phyloP scores from a whole-genome alignment of 2,329 filamentous ascomycete species.

The Aspergillus udagawae region DNA sequence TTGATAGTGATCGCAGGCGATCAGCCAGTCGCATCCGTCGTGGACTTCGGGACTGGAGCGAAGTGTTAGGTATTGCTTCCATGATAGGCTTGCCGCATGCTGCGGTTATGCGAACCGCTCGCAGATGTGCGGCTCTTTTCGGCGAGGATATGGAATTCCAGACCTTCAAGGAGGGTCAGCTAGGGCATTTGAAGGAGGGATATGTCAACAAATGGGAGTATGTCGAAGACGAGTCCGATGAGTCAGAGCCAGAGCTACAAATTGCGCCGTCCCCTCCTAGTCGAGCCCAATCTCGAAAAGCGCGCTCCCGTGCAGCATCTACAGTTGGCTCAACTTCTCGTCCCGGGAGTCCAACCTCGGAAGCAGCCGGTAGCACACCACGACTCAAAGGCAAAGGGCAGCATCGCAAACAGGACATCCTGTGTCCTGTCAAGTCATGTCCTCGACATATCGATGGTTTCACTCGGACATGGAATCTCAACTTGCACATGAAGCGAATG shows the following conservation, averaged over 20 bases:
- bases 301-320: constrained; percentile 10
- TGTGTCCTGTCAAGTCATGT: constrained; percentile 31
- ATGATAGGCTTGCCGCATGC: constrained; percentile 64
- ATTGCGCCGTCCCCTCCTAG: constrained; percentile 1
- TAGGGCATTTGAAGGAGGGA: constrained; percentile 17
- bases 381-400: constrained; percentile 20
- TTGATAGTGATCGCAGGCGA: constrained; percentile 9
- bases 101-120: constrained; percentile 64
- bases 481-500: constrained; percentile 31
- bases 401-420: constrained; percentile 24
- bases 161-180: constrained; percentile 46
- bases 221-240: constrained; percentile 31
- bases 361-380: neutral
- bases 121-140: constrained; percentile 73
- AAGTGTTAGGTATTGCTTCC: constrained; percentile 74
- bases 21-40: constrained; percentile 13
- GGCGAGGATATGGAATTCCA: constrained; percentile 65
- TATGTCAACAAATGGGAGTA: constrained; percentile 22
- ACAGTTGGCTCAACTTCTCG: constrained; percentile 10
- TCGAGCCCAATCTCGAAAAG: constrained; percentile 1
- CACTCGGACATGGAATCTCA: constrained; percentile 35
- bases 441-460: constrained; percentile 29
- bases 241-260: constrained; percentile 1
- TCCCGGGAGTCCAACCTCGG: constrained; percentile 7
- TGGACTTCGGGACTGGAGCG: constrained; percentile 71